A percentile compares a stretch with the other conserved stretches of the same genome.
phyloP scores from a whole-genome alignment of 2,329 filamentous ascomycete genomes.

The Ceratocystis diversiconidia region DNA sequence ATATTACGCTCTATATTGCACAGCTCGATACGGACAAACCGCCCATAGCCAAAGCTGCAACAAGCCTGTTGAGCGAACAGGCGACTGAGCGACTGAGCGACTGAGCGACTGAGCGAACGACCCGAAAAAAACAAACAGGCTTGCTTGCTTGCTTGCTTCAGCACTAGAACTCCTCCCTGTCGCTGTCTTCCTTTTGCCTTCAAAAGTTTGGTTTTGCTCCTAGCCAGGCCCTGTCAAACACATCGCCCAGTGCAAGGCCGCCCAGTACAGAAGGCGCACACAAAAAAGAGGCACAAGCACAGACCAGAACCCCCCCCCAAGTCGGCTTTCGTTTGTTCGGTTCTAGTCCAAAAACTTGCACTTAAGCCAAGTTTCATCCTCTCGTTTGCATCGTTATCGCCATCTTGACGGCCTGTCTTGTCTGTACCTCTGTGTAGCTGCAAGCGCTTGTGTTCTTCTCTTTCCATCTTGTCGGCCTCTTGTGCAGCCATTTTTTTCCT shows the following conservation, averaged over 20 bases:
- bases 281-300: neutral
- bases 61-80: neutral
- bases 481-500: neutral
- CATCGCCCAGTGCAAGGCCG: neutral
- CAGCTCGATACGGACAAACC: too few species aligned
- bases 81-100: neutral
- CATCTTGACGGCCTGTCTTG: neutral
- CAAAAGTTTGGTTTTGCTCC: neutral
- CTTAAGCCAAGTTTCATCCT: neutral
- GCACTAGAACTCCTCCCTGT: neutral
- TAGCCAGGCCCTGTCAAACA: neutral
- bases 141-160: neutral
- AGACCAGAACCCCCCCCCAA: neutral
- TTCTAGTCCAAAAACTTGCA: neutral
- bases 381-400: neutral
- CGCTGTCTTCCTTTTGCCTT: neutral
- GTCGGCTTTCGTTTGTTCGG: neutral
- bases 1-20: too few species aligned
- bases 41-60: neutral
- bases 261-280: neutral
- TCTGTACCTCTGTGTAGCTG: neutral
- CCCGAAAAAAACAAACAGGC: neutral
- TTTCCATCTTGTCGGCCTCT: neutral
- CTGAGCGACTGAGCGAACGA: neutral
- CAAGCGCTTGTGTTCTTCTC: neutral